A percentile compares a stretch with the other conserved stretches of the same genome.
Conservation (phyloP, 192 early-diverging fungal genomes). For the Dimargaris cristalligena region DNA sequence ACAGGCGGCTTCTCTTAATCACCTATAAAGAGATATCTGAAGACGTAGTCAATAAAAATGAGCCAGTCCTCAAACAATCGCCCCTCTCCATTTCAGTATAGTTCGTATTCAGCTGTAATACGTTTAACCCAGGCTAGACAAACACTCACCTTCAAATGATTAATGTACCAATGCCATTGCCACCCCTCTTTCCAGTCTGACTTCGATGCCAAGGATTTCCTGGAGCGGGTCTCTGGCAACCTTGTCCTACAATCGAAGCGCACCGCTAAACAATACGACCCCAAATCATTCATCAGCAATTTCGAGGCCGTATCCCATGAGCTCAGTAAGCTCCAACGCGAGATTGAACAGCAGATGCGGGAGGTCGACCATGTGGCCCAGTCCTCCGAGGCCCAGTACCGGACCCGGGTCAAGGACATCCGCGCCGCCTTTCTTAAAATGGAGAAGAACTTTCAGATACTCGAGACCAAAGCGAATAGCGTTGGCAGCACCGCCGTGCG, state of each 20-base stretch:
- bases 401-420: constrained; percentile 63
- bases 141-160: background rate
- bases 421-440: constrained; percentile 72
- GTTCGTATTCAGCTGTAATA: background rate
- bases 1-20: background rate
- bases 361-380: constrained; percentile 66
- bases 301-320: constrained; percentile 79
- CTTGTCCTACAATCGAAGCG: constrained; percentile 28
- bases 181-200: constrained; percentile 20
- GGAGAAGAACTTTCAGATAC: constrained; percentile 65
- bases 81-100: background rate
- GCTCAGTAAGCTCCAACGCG: constrained; percentile 51
- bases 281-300: constrained; percentile 78
- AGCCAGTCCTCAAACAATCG: background rate
- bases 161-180: background rate
- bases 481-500: constrained; percentile 92
- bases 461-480: constrained; percentile 77
- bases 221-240: constrained; percentile 35
- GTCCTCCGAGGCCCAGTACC: constrained; percentile 53
- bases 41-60: background rate
- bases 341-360: constrained; percentile 66
- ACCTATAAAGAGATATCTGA: background rate
- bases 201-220: constrained; percentile 35
- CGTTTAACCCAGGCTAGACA: background rate
- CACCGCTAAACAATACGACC: constrained; percentile 48